Percentiles rank a stretch among this genome's conserved stretches.
phyloP scores from a whole-genome alignment of 2,329 filamentous ascomycete species.

The Diplodia sapinea region DNA sequence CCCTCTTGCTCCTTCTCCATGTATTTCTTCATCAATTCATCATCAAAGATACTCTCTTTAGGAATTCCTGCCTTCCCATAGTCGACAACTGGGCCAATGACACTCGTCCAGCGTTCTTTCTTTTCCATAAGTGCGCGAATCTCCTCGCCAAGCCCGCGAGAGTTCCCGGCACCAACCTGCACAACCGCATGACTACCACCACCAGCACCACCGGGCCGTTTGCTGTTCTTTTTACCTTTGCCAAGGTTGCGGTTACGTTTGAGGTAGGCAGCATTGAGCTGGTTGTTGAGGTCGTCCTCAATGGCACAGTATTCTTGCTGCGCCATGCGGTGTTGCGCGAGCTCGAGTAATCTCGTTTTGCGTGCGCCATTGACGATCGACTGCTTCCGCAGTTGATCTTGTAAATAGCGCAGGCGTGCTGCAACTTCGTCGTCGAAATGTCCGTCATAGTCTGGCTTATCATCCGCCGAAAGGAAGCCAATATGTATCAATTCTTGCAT shows the following conservation, averaged over 20 bases:
- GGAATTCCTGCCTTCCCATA: constrained; percentile 80
- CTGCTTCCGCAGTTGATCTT: constrained; percentile 80
- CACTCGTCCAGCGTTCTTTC: constrained; percentile 85
- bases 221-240: constrained; percentile 87
- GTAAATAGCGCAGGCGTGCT: constrained; percentile 83
- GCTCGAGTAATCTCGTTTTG: constrained; percentile 82
- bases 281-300: constrained; percentile 91
- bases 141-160: constrained; percentile 75
- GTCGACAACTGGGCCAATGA: constrained; percentile 88
- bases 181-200: constrained; percentile 60
- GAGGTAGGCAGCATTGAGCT: constrained; percentile 92
- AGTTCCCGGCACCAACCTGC: constrained; percentile 55
- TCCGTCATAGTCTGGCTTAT: constrained; percentile 80
- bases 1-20: constrained; percentile 78
- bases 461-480: constrained; percentile 80
- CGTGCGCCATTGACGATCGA: constrained; percentile 88
- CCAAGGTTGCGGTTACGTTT: constrained; percentile 94
- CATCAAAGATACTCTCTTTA: constrained; percentile 76
- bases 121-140: constrained; percentile 93
- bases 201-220: constrained; percentile 66
- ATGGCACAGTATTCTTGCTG: constrained; percentile 97
- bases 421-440: constrained; percentile 95
- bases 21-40: constrained; percentile 72
- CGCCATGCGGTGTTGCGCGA: constrained; percentile 91
- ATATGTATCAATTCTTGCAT: constrained; percentile 91